Evolutionary conservation across 1,139 yeast species (phyloP), one percentile per base, ranked within the genome.

Genomic region (Hansenula anomala): DNA sequence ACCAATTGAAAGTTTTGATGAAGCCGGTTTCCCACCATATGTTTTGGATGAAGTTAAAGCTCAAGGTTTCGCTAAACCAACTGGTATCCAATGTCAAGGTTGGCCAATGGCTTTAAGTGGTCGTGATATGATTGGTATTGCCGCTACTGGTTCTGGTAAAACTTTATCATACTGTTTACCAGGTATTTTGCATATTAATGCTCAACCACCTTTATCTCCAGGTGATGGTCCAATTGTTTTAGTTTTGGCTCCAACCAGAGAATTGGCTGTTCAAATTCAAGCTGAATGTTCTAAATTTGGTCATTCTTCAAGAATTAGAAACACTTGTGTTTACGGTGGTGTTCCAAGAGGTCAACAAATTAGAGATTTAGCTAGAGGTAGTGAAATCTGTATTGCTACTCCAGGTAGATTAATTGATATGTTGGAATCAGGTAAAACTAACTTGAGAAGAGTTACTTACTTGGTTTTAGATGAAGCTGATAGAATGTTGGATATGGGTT

Each of bases 21-120:
- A 92, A 71, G 96, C 96, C 59, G 96, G 96, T 34, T 90, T 90
- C 77, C 97, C 97, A 49, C 86, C 80, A 54, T 90, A 92, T 60
- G 97, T 92, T 33, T 74, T 92, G 61, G 73, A 69, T 50, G 97
- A 92, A 71, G 89, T 92, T 55, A 79, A 85, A 69, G 81, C 82
- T 45, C 92, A 87, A 67, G 97, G 97, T 45, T 92, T 92, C 71
- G 94, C 84, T 43, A 78, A 73, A 49, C 98, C 98, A 55, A 92
- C 98, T 43, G 88, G 88, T 50, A 92, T 92, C 61, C 98, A 92
- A 71, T 87, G 96, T 66, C 98, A 94, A 72, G 98, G 98, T 70
- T 92, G 98, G 98, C 98, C 98, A 47, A 92, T 92, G 98, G 98
- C 98, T 60, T 75, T 90, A 48, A 81, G 92, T 57, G 98, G 98